Evolutionary conservation across 179 eudicot genomes (phyloP), one percentile per base, ranked within the genome.

Genomic region (Gypsophila paniculata): DNA sequence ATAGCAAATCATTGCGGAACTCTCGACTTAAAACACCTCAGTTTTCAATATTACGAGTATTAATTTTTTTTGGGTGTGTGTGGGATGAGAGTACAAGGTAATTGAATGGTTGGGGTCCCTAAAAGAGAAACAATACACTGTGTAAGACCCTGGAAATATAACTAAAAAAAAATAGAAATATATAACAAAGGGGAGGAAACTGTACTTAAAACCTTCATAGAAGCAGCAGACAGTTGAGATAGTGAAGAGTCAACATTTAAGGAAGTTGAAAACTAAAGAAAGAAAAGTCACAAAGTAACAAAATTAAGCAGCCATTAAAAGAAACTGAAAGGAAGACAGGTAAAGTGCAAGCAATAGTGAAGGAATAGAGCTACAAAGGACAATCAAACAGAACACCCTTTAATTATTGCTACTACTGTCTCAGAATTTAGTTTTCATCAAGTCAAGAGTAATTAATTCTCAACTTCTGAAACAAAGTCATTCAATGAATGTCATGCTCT

Each of bases 201-300:
- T 66, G 79, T 81, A 78, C 79, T 72, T 32, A 63, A 77, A 54
- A 71, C 72, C 84, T 81, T 81, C 79, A 81, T 74, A 72, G 69
- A 75, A 73, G 61, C 75, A 81, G 76, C 75, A 81, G 84, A 78
- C 84, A 78, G 84, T 81, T 78, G 79, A 77, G 75, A 83, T 72
- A 83, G 80, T 77, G 70, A 71, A 74, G 49, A 69, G 72, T 68
- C 61, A 73, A 70, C 6, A 18, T 34, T 46, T 73, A 34, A 38
- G 67, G 59, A 63, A 63, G 34, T 57, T 64, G 65, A 72, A 61
- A 65, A 70, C 70, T 61, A 57, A 48, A 65, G 76, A 74, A 77
- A 78, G 49, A 61, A 26, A 60, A 39, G 51, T 42, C 68, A 72
- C 74, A 80, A 69, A 5, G 58, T 53, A 68, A 46, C 46, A 68